phyloP scores from a whole-genome alignment of 495 filamentous ascomycete species.

The Durotheca rogersii region DNA sequence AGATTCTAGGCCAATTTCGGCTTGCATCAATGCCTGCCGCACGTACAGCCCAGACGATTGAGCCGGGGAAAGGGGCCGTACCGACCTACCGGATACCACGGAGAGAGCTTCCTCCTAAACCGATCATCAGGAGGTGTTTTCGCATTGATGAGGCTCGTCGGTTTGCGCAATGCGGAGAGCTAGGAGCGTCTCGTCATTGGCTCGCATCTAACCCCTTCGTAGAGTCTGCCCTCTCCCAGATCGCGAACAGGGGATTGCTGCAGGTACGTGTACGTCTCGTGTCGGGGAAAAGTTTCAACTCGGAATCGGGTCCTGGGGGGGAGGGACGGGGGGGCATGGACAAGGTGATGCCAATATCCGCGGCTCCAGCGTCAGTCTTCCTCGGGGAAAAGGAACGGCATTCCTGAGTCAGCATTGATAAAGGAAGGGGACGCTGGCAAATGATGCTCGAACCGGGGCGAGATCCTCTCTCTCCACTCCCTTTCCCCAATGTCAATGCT shows the following conservation, averaged over 20 bases:
- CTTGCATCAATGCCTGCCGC: constrained; percentile 4
- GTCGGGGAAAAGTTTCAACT: constrained; percentile 33
- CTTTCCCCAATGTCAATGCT: too few relatives aligned
- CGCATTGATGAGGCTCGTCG: constrained; percentile 19
- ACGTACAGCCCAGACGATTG: constrained; percentile 2
- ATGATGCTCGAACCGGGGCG: too few relatives aligned
- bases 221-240: constrained; percentile 14
- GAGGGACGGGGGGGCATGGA: too few relatives aligned
- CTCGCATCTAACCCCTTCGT: constrained; percentile 15
- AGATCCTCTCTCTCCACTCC: too few relatives aligned
- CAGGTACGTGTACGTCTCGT: constrained; percentile 33
- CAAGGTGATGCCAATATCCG: constrained; percentile 22
- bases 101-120: constrained; percentile 7
- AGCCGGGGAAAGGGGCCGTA: constrained; percentile 14
- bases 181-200: constrained; percentile 15
- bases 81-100: constrained; percentile 14
- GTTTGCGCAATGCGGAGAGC: constrained; percentile 26
- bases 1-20: not conserved
- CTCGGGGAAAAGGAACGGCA: constrained; percentile 29
- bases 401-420: constrained; percentile 17
- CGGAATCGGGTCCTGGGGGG: constrained; percentile 24
- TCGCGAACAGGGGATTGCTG: constrained; percentile 29
- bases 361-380: constrained; percentile 16
- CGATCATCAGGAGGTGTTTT: constrained; percentile 5
- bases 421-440: too few relatives aligned